Conservation (phyloP, 1,139 yeast genomes). For the Yamadazyma dushanensis region DNA sequence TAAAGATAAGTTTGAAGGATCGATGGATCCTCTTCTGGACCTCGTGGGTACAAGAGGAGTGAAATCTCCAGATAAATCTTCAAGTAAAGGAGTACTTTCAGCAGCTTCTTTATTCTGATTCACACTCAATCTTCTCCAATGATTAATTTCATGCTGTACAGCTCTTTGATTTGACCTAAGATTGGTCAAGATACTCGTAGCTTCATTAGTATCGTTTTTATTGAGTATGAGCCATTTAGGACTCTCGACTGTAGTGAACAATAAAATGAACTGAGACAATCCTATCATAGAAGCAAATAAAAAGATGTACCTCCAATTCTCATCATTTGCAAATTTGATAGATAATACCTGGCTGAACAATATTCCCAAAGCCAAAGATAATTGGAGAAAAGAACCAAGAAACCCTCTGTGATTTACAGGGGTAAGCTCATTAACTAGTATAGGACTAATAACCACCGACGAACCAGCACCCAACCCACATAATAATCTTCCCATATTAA, state of each 20-base stretch:
- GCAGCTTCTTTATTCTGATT: conserved; percentile 7
- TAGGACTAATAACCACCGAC: conserved; percentile 38
- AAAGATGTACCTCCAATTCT: conserved; percentile 38
- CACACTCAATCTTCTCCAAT: conserved; percentile 35
- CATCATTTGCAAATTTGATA: conserved; percentile 32
- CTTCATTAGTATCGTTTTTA: conserved; percentile 27
- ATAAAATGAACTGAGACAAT: conserved; percentile 27
- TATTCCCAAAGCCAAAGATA: conserved; percentile 38
- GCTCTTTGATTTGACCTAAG: conserved; percentile 32
- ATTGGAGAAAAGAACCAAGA: conserved; percentile 37
- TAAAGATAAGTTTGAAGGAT: conserved; percentile 27
- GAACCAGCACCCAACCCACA: conserved; percentile 42
- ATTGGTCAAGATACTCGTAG: conserved; percentile 27
- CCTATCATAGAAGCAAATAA: conserved; percentile 27
- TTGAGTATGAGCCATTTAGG: conserved; percentile 42
- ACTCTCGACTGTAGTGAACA: conserved; percentile 36
- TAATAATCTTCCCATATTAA: conserved; percentile 31
- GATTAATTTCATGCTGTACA: conserved; percentile 35
- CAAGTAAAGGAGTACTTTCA: conserved; percentile 16
- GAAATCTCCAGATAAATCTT: conserved; percentile 10
- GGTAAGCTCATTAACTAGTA: conserved; percentile 38
- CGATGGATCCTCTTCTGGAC: conserved; percentile 27
- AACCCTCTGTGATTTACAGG: conserved; percentile 41
- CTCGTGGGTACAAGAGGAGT: conserved; percentile 8
- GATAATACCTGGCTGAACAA: conserved; percentile 34